These are phyloP conservation scores for Oidium heveae DNA, from an alignment of 2,329 filamentous ascomycete species.

Conservation along the genomic window DNA sequence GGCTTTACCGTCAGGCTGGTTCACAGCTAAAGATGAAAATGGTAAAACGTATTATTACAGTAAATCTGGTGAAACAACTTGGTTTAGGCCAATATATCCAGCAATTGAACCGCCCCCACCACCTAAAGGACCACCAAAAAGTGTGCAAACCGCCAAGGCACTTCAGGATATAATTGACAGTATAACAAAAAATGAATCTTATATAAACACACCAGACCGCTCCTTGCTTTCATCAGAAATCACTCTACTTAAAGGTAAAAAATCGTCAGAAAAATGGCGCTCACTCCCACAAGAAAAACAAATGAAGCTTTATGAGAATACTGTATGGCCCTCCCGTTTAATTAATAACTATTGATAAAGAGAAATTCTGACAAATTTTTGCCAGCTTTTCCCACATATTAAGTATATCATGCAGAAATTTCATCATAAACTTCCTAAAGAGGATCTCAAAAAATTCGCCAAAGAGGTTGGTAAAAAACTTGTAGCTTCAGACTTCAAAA, in stretches of 20 bases:
- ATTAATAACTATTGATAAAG: not conserved
- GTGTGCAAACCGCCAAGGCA: conserved; percentile 32
- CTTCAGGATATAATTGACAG: conserved; percentile 70
- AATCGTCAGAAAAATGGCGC: conserved; percentile 48
- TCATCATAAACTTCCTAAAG: conserved; percentile 62
- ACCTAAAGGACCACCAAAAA: conserved; percentile 25
- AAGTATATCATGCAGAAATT: conserved; percentile 74
- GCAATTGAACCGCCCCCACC: conserved; percentile 29
- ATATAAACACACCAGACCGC: conserved; percentile 24
- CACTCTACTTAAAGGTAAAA: conserved; percentile 24
- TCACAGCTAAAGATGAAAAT: conserved; percentile 40
- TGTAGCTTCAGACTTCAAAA: conserved; percentile 77
- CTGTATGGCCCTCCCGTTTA: conserved; percentile 28
- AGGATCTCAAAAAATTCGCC: conserved; percentile 37
- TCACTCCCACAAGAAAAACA: conserved; percentile 55
- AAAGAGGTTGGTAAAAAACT: conserved; percentile 64
- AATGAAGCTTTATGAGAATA: conserved; percentile 87
- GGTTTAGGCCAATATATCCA: conserved; percentile 50
- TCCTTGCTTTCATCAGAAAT: conserved; percentile 32
- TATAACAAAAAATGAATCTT: conserved; percentile 38
- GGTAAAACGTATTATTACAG: conserved; percentile 74
- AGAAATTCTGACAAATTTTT: conserved; percentile 4
- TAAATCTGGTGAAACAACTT: conserved; percentile 51
- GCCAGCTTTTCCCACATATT: conserved; percentile 57
- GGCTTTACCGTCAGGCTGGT: conserved; percentile 66